Base-by-base conservation (phyloP, 345 rosid species). In the Brassica rapa region DNA sequence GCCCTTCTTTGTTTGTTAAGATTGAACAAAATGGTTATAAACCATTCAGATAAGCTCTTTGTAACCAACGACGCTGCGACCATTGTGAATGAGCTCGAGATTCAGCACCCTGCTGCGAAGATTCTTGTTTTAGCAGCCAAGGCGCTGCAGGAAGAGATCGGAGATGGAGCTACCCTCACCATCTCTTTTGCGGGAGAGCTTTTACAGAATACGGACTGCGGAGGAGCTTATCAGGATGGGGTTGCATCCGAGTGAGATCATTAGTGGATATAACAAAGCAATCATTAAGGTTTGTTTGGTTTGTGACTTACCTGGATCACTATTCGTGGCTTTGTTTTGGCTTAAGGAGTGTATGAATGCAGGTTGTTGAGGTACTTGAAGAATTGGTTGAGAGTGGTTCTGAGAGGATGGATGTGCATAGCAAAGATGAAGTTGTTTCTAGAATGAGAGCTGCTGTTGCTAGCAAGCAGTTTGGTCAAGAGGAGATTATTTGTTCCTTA, bases 111-210 rank as follows among this genome's bases (percentile, higher is more conserved):
- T 0, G 98, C 98, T 1, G 99, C 99, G 7, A 95, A 95, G 81
- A 76, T 95, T 66, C 82, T 95, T 79, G 99, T 95, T 37, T 73
- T 95, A 61, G 99, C 99, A 11, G 93, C 88, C 29, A 95, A 90
- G 84, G 98, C 98, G 4, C 99, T 93, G 73, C 99, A 95, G 75
- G 98, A 93, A 84, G 99, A 95, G 69, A 95, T 95, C n/a, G 98
- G 99, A 6, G 99, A 95, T 80, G 99, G 99, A 41, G 97, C 98
- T 5, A 95, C 93, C 77, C 75, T 95, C 84, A 79, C 91, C 0
- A 90, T 95, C 32, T 95, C 99, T 6, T 95, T 95, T 65, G 88
- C 98, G 0, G 99, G 99, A 5, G 98, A 91, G 86, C 91, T 95
- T 30, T 63, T 95, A 62, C 98, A 91, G 60, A 90, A 25, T 25